These are phyloP conservation scores for Boechera divaricarpa DNA, from an alignment of 345 rosid species.

Conservation along the genomic window DNA sequence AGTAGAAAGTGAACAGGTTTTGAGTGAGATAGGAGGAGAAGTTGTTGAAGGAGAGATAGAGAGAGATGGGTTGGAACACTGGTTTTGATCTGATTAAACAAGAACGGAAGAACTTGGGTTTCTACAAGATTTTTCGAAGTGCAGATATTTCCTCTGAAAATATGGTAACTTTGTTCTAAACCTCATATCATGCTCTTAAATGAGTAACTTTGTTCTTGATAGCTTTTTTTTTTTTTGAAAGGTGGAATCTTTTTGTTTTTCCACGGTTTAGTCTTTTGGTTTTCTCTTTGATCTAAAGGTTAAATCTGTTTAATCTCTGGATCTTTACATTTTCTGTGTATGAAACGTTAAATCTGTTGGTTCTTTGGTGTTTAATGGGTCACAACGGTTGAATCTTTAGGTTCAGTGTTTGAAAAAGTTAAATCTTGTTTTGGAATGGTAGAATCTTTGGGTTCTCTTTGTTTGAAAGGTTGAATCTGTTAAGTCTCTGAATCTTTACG, in stretches of 20 bases:
- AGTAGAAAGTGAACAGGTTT: slow-evolving; percentile 25
- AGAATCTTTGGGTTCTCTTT: background rate
- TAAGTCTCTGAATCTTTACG: background rate
- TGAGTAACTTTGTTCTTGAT: background rate
- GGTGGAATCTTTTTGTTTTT: slow-evolving; percentile 3
- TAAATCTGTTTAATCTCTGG: background rate
- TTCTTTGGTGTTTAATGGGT: background rate
- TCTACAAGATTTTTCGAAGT: slow-evolving; percentile 40
- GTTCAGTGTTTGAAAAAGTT: background rate
- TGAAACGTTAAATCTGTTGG: background rate
- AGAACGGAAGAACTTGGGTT: slow-evolving; percentile 17
- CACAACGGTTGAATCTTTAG: background rate
- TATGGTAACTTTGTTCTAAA: slow-evolving; percentile 33
- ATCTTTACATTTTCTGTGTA: background rate
- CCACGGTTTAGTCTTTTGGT: background rate
- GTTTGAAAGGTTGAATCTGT: background rate
- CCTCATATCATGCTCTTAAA: background rate
- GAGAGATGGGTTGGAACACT: slow-evolving; percentile 21
- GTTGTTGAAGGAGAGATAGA: slow-evolving; percentile 9
- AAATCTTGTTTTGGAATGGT: background rate
- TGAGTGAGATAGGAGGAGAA: background rate
- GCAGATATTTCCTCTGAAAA: slow-evolving; percentile 33
- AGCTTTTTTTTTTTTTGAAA: slow-evolving; percentile 3
- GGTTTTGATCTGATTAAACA: background rate
- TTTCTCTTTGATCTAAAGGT: background rate